A percentile compares a stretch with the other conserved stretches of the same genome.
phyloP scores from a whole-genome alignment of 495 filamentous ascomycete species.

The Margaritispora aquatica region DNA sequence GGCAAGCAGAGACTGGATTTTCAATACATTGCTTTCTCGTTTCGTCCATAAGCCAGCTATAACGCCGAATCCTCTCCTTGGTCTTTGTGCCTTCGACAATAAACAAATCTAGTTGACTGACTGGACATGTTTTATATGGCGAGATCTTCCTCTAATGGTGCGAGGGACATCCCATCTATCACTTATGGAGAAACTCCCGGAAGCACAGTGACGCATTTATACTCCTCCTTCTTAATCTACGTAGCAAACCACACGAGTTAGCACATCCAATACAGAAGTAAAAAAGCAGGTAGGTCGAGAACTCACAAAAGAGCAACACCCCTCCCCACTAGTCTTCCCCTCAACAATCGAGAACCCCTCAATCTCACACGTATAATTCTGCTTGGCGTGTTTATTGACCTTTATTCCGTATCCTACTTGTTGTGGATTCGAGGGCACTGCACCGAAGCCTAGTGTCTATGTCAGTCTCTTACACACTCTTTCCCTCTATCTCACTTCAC shows the following conservation, averaged over 20 bases:
- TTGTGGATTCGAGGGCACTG: not conserved
- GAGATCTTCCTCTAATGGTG: too few species aligned
- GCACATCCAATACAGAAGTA: not conserved
- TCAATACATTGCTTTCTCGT: too few species aligned
- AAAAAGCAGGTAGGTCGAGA: not conserved
- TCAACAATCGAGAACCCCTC: not conserved
- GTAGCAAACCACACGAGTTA: not conserved
- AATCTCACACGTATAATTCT: not conserved
- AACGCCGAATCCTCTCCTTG: too few species aligned
- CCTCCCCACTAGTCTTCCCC: not conserved
- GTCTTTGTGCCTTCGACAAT: too few species aligned
- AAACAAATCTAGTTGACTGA: too few species aligned
- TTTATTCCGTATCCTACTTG: not conserved
- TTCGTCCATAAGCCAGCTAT: too few species aligned
- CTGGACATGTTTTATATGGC: too few species aligned
- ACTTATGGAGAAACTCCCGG: not conserved
- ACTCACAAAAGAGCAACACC: not conserved
- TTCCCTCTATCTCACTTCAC: not conserved
- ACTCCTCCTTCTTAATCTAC: not conserved
- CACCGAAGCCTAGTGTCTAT: not conserved
- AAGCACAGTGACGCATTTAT: not conserved
- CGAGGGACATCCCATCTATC: not conserved
- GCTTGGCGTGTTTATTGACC: not conserved
- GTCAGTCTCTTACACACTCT: not conserved
- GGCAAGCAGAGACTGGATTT: too few species aligned